Percentiles rank a stretch among this genome's conserved stretches.
phyloP scores from a whole-genome alignment of 2,329 filamentous ascomycete species.

The Venturia effusa region DNA sequence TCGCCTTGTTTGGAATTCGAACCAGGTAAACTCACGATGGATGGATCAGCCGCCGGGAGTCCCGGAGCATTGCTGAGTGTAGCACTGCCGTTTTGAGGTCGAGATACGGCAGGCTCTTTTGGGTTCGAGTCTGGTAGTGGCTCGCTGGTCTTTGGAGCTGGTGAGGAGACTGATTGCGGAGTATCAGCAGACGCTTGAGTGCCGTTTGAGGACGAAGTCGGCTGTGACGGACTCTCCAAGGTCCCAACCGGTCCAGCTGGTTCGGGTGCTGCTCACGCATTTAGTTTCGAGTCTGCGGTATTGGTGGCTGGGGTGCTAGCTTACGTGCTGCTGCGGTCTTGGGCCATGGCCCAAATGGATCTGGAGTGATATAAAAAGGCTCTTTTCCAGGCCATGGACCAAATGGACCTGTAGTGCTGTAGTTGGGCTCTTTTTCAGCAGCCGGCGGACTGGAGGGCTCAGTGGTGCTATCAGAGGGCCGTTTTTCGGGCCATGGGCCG shows the following conservation, averaged over 20 bases:
- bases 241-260: background rate
- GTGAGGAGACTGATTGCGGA: background rate
- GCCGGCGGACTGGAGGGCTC: too few species aligned
- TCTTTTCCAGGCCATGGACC: too few species aligned
- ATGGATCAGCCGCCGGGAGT: background rate
- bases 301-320: too few species aligned
- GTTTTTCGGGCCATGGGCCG: too few species aligned
- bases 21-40: background rate
- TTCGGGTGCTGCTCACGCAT: background rate
- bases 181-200: background rate
- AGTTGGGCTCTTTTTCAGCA: too few species aligned
- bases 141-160: background rate
- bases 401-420: too few species aligned
- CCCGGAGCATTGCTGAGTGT: background rate
- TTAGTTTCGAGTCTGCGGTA: background rate
- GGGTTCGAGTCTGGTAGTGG: too few species aligned
- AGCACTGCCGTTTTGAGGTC: background rate
- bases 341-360: too few species aligned
- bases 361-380: too few species aligned
- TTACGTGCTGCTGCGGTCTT: background rate
- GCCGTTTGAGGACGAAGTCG: background rate
- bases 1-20: background rate
- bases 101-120: background rate
- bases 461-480: too few species aligned
- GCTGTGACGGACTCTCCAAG: background rate